Conservation (phyloP, 306 rosid species). For the Datisca glomerata region DNA sequence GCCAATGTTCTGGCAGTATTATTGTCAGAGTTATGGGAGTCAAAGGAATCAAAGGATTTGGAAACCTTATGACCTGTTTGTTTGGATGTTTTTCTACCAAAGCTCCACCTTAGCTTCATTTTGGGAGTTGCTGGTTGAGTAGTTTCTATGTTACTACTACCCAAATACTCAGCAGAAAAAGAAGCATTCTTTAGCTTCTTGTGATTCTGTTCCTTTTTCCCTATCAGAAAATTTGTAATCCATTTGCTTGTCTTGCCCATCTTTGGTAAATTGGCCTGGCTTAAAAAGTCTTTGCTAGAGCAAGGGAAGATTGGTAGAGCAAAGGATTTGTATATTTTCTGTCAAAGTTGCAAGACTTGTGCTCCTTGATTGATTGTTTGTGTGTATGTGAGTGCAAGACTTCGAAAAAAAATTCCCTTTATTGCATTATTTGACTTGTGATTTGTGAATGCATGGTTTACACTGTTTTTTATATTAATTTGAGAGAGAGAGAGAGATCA, state of each 20-base stretch:
- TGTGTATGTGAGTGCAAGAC: too few species aligned
- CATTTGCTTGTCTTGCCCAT: conserved; percentile 79
- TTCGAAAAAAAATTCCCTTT: too few species aligned
- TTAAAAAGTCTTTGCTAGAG: background rate
- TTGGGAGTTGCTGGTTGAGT: conserved; percentile 23
- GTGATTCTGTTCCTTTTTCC: conserved; percentile 46
- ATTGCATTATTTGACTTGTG: too few species aligned
- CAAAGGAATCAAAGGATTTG: conserved; percentile 36
- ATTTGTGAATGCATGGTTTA: too few species aligned
- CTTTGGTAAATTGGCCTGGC: conserved; percentile 1
- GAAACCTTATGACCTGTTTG: conserved; percentile 27
- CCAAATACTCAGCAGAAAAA: conserved; percentile 10
- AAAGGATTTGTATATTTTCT: too few species aligned
- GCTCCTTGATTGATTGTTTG: too few species aligned
- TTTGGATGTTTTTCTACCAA: conserved; percentile 36
- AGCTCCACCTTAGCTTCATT: conserved; percentile 67
- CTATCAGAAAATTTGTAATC: conserved; percentile 54
- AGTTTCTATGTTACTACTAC: conserved; percentile 6
- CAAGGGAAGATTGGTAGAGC: background rate
- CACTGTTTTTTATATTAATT: too few species aligned
- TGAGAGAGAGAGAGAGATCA: too few species aligned
- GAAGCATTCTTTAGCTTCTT: conserved; percentile 17
- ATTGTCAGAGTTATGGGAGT: conserved; percentile 14
- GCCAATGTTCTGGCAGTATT: conserved; percentile 8
- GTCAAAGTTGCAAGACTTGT: too few species aligned